These are phyloP conservation scores for Diaporthe humulicola DNA, from an alignment of 2,329 filamentous ascomycete species.

Conservation along the genomic window DNA sequence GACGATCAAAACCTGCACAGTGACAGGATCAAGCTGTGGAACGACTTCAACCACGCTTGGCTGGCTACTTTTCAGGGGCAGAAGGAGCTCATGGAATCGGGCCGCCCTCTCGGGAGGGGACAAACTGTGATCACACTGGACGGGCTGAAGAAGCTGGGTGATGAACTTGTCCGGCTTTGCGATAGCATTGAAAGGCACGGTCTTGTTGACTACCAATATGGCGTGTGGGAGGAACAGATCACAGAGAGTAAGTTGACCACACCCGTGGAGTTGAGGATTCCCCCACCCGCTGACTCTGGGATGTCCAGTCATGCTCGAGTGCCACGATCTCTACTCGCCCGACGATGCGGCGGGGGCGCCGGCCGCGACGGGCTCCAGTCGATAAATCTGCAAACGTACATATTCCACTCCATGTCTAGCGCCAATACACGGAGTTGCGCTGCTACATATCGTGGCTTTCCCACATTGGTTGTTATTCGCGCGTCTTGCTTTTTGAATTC, in stretches of 20 bases:
- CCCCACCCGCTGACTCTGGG: conserved; percentile 24
- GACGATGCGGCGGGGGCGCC: conserved; percentile 25
- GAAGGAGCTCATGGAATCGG: conserved; percentile 77
- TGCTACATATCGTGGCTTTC: conserved; percentile 15
- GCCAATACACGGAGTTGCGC: conserved; percentile 35
- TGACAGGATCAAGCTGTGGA: conserved; percentile 88
- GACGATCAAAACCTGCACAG: conserved; percentile 83
- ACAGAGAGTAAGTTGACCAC: conserved; percentile 75
- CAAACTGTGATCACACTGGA: conserved; percentile 77
- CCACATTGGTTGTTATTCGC: conserved; percentile 18
- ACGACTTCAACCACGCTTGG: conserved; percentile 95
- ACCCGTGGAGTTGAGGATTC: not conserved
- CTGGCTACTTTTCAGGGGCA: conserved; percentile 86
- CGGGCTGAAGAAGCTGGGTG: conserved; percentile 82
- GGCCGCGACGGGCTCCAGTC: conserved; percentile 1
- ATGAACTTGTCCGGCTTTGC: conserved; percentile 84
- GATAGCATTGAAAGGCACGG: conserved; percentile 91
- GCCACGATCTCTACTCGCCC: conserved; percentile 40
- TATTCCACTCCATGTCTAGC: conserved; percentile 24
- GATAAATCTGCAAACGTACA: conserved; percentile 27
- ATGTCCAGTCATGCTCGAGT: conserved; percentile 52
- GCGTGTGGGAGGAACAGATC: conserved; percentile 95
- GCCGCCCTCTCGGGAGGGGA: conserved; percentile 67
- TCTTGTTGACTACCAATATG: conserved; percentile 97
- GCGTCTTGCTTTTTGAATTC: conserved; percentile 14